Evolutionary conservation across 257 asterid species (phyloP).

Genomic region (Solanum lycopersicoides): DNA sequence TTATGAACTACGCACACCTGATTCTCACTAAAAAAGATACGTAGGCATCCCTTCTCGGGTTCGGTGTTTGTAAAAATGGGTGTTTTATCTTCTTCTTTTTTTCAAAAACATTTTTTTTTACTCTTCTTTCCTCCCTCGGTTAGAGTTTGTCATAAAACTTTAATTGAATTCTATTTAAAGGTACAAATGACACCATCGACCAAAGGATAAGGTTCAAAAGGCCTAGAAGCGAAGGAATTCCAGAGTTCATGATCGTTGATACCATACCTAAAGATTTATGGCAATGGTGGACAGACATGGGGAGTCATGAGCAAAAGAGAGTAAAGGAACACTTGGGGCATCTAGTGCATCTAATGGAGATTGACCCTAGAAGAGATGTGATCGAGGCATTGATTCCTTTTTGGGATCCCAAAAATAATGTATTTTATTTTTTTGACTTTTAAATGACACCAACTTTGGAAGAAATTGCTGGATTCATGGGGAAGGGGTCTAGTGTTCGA

Average conservation of each 20-base stretch:
- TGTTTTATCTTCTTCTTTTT: rapidly evolving
- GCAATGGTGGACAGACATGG: neutral
- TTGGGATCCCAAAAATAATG: neutral
- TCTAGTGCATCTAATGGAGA: neutral
- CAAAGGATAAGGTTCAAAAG: too few species aligned
- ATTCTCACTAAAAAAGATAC: too few species aligned
- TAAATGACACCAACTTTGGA: neutral
- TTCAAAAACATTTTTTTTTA: too few species aligned
- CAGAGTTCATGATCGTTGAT: too few species aligned
- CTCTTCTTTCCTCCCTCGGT: too few species aligned
- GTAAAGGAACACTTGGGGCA: too few species aligned
- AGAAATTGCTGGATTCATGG: neutral
- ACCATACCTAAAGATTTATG: too few species aligned
- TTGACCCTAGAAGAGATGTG: neutral
- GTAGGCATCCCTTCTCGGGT: neutral
- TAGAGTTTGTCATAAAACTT: too few species aligned
- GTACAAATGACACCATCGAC: too few species aligned
- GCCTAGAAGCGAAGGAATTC: too few species aligned
- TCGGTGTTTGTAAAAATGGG: neutral
- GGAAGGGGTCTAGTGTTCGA: neutral
- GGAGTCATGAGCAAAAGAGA: neutral
- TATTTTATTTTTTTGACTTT: neutral
- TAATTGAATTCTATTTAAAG: too few species aligned
- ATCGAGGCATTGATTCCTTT: neutral
- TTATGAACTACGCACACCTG: neutral